Base-by-base conservation (phyloP, 169 alveolate species). In the Plasmodium cynomolgi region DNA sequence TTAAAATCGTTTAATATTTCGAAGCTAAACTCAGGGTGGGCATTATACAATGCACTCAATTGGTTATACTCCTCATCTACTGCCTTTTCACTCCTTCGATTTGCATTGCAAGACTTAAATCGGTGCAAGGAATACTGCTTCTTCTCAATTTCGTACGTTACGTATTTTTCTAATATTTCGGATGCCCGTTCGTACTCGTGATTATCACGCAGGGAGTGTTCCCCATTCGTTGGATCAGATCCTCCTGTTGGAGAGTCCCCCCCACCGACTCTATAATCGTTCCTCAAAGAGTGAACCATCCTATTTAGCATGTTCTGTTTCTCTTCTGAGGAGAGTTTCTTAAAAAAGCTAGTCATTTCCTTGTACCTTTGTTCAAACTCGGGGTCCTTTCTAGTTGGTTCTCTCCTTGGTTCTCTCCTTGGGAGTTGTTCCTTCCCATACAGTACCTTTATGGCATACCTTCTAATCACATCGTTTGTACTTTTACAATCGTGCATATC, bases 1-100 rank as follows among this genome's bases (percentile, higher is more conserved):
- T 81, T 91, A 29, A 91, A 81, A 81, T 91, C 95, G 31, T 73
- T 91, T 47, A 91, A 47, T 6, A 91, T 91, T 62, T 91, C 95
- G 26, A 91, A 91, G 39, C 92, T 81, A 37, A 71, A 91, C 26
- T 91, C 95, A 3, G 95, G 95, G 83, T 91, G 95, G 0, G 91
- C 20, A 7, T 31, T 82, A 47, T 81, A 91, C 1, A 71, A 4
- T 44, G 71, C 75, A 54, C 20, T 44, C 75, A 91, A 47, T 39
- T 68, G 50, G 34, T 71, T 91, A 23, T 5, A 91, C 41, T 91
- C 95, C 0, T 91, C 84, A 23, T 68, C 56, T 26, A 81, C 31
- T 39, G 95, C 84, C 6, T 91, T 68, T 39, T 81, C 85, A 71
- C 72, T 91, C 13, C 37, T 37, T 81, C 84, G 44, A 81, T 71